A percentile compares a stretch with the other conserved stretches of the same genome.
phyloP scores from a whole-genome alignment of 1,139 yeast species.

The Lodderomyces pseudojiufengensis region DNA sequence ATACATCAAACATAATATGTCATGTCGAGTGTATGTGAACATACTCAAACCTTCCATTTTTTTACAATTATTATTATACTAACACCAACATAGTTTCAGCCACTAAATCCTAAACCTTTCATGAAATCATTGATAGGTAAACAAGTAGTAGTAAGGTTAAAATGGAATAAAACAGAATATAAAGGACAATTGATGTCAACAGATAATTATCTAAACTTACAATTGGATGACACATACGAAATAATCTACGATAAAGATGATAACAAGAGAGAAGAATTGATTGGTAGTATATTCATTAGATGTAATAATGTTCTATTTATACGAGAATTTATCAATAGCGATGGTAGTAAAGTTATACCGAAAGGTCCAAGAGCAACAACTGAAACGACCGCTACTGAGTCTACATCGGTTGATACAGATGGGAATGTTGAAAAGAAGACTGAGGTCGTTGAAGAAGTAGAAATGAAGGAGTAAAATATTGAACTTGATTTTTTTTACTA shows the following conservation, averaged over 20 bases:
- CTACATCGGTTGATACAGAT: background rate
- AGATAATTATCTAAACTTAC: slow-evolving; percentile 91
- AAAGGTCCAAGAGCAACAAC: slow-evolving; percentile 3
- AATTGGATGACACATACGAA: slow-evolving; percentile 69
- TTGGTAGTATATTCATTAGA: slow-evolving; percentile 84
- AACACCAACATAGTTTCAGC: slow-evolving; percentile 48
- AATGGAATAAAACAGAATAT: slow-evolving; percentile 93
- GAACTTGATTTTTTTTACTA: too few species aligned
- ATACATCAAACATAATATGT: too few species aligned
- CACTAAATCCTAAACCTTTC: slow-evolving; percentile 89
- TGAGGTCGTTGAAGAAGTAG: slow-evolving; percentile 3
- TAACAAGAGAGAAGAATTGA: slow-evolving; percentile 46
- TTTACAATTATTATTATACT: too few species aligned
- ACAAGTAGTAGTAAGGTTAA: slow-evolving; percentile 76
- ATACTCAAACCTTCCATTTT: too few species aligned
- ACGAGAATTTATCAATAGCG: slow-evolving; percentile 28
- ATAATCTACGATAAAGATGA: slow-evolving; percentile 40
- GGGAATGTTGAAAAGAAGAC: background rate
- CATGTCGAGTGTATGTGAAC: slow-evolving; percentile 10
- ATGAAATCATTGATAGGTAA: slow-evolving; percentile 69
- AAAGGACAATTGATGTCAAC: slow-evolving; percentile 75
- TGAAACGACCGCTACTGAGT: background rate
- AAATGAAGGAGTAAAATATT: slow-evolving; percentile 1
- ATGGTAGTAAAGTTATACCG: slow-evolving; percentile 1
- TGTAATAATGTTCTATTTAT: slow-evolving; percentile 76